Evolutionary conservation across 768 basidiomycete genomes (phyloP), one percentile per base, ranked within the genome.

Genomic region (Candolleomyces efflorescens): DNA sequence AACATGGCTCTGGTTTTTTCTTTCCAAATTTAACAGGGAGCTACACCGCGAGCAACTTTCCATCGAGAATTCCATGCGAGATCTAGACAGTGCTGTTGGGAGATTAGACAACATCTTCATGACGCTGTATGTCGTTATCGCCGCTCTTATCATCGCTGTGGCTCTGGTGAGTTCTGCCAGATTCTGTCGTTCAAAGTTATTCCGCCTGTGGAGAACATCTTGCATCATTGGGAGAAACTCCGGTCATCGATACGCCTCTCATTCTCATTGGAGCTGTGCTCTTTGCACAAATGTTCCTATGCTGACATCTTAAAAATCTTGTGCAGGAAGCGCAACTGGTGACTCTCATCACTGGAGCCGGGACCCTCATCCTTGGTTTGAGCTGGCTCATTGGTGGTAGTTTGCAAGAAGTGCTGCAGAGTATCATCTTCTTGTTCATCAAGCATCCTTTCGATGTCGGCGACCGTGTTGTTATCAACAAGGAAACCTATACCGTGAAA

Each of bases 391-490:
- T 95, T 63, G 94, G 93, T 39, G 77, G 79, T 46, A 89, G 85
- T 54, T 77, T 90, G 59, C 83, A 90, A 60, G 91, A 94, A 69
- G 84, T 94, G 46, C 77, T 95, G 55, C 84, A 84, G 4, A 87
- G 87, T 58, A 91, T 94, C 69, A 93, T 95, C 66, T 95, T 97
- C 81, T 77, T 97, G 26, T 94, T 95, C 72, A 80, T 93, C 69
- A 91, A 91, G 65, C 87, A 90, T 66, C 88, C 87, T 0, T 90
- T 86, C 75, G 90, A 92, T 69, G 89, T 92, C 23, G 88, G 89
- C 23, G 91, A 93, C 71, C 74, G 87, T 47, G 79, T 95, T 51
- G 73, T 71, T 52, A 60, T 87, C 47, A 72, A 75, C 54, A 77
- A 75, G 24, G 73, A 78, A 36, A 74, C 67, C 7, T 94, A 89